A percentile compares a stretch with the other conserved stretches of the same genome.
phyloP scores from a whole-genome alignment of 192 early-diverging fungal genomes.

The Coemansia sp. region DNA sequence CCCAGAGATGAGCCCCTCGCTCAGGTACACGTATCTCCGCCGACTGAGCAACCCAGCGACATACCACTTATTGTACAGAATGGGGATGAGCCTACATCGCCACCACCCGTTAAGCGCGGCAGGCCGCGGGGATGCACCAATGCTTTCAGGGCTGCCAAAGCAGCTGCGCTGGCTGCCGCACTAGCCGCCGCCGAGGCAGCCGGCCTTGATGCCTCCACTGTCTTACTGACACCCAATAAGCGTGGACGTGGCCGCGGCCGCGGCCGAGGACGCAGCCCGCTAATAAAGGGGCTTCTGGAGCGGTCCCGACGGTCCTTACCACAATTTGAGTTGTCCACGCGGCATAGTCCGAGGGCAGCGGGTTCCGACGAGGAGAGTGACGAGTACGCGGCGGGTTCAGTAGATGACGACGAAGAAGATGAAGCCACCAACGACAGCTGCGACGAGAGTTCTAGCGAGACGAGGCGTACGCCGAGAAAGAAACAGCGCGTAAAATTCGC shows the following conservation, averaged over 20 bases:
- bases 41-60: too few relatives aligned
- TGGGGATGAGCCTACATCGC: not conserved
- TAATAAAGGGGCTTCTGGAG: not conserved
- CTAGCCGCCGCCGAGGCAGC: not conserved
- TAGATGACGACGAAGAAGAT: not conserved
- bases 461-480: not conserved
- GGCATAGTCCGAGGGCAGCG: not conserved
- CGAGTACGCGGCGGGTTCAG: not conserved
- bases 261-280: not conserved
- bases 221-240: not conserved
- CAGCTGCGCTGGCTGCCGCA: not conserved
- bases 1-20: too few relatives aligned
- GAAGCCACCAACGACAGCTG: not conserved
- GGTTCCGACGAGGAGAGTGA: not conserved
- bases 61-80: not conserved
- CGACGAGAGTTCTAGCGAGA: not conserved
- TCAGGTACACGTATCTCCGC: too few relatives aligned
- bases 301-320: not conserved
- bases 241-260: not conserved
- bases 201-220: not conserved
- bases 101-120: slow-evolving; percentile 1
- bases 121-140: slow-evolving; percentile 2
- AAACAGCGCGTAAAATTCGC: not conserved
- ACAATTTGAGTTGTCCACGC: not conserved
- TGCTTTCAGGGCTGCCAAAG: slow-evolving; percentile 6